Evolutionary conservation across 306 rosid genomes (phyloP), one percentile per base, ranked within the genome.

Genomic region (Potentilla sterilis): DNA sequence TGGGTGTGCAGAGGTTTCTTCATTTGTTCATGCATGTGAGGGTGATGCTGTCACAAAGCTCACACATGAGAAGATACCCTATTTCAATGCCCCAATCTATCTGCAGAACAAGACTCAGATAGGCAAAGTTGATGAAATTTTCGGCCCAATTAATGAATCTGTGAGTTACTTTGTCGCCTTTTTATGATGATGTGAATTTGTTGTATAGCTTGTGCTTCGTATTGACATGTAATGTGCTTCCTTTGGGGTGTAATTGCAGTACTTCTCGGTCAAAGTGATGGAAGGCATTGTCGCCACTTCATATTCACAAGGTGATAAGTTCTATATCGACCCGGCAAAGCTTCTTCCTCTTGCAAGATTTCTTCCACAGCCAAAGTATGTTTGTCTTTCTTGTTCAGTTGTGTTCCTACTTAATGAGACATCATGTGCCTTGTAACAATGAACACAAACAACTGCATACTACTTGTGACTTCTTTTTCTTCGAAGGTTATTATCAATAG

Each of bases 101-200:
- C 88, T 96, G 79, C 88, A 90, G 75, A 96, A 96, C 89, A 92
- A 88, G 91, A 90, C 98, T 64, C 99, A 92, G 89, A 96, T 96
- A 38, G 99, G 99, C 42, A 96, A 96, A 83, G 99, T 96, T 62
- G 99, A 92, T 82, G 99, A 96, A 76, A 96, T 96, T 71, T 96
- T 92, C 65, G 98, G 81, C 74, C 82, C 86, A 22, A 82, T 76
- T 73, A 77, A 77, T 19, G 87, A 86, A 72, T 81, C 83, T 15
- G 89, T 76, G 77, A 87, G 90, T 67, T 78, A 70, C 5, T 77
- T 52, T 19, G 75, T 51, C 22, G 44, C 7, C 54, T 21, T 67
- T 67, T 80, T 55, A 13, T 46, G 35, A 13, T 46, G 35, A 38
- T 77, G 46, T 22, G 38, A 12, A 37, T 58, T 55, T n/a, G 7